Percentiles rank a stretch among this genome's conserved stretches.
Evolutionary conservation across 768 basidiomycete genomes (phyloP).

Genomic region (Trametes sanguinea): DNA sequence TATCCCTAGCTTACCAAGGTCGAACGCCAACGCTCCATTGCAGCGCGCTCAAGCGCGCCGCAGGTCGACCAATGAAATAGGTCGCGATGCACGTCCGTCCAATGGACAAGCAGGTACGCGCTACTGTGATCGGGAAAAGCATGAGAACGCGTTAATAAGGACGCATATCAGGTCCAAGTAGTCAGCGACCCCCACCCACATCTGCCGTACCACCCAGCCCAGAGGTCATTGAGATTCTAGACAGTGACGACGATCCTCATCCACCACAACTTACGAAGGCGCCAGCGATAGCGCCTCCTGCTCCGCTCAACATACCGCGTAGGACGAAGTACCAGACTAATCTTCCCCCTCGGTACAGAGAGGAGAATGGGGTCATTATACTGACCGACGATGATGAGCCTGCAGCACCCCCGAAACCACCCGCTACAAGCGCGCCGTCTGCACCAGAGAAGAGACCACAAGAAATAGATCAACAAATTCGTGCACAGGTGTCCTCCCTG

Average conservation of each 20-base stretch:
- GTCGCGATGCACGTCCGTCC: neutral
- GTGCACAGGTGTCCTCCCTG: too few species aligned
- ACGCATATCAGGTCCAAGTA: neutral
- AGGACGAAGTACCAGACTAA: neutral
- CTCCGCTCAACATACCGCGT: neutral
- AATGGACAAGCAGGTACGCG: too few species aligned
- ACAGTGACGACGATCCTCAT: constrained; percentile 7
- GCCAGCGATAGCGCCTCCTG: neutral
- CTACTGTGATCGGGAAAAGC: too few species aligned
- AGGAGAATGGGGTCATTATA: constrained; percentile 6
- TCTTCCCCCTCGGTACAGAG: neutral
- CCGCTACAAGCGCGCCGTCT: neutral
- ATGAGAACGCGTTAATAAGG: too few species aligned
- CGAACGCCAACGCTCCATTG: neutral
- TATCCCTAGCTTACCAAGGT: neutral
- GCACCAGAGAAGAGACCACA: neutral
- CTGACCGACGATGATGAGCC: neutral
- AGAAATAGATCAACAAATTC: too few species aligned
- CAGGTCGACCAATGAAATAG: neutral
- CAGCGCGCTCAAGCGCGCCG: neutral
- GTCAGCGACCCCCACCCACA: neutral
- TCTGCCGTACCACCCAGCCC: neutral
- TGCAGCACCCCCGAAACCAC: neutral
- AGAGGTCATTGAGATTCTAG: constrained; percentile 16
- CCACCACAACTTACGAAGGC: neutral